Base-by-base conservation (phyloP, 148 eudicot genomes). In the Vaccinium corymbosum region DNA sequence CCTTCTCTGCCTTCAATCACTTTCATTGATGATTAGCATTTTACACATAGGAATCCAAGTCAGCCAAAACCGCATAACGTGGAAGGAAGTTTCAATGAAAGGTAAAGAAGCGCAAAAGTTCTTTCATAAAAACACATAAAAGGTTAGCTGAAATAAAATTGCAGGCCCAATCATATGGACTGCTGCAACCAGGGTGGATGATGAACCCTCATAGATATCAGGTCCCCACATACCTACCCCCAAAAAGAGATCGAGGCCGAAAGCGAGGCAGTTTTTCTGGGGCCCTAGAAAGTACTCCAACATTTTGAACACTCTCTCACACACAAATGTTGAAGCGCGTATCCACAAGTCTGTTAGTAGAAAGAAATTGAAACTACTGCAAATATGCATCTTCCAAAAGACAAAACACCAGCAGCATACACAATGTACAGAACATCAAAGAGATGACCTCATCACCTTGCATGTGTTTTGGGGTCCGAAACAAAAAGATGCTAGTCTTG, bases 361-460 rank as follows among this genome's bases (percentile, higher is more conserved):
- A 75, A 48, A 20, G 49, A 5, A 14, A 12, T 50, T 35, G 15
- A 77, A 77, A 50, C 80, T 38, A 17, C 27, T 20, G 4, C 27
- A 52, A n/a, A 25, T n/a, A 48, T 50, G 20, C 14, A 25, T 50
- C 79, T 76, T 48, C 19, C 22, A n/a, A 42, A 52, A 38, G 49
- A 74, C 4, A 7, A 74, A 72, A 72, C 42, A 74, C 78, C 78
- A 17, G 51, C n/a, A n/a, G 19, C 78, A 9, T 16, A 22, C 13
- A 38, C 51, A 25, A 17, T 42, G 14, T 73, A 74, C 25, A 73
- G 77, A 73, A 73, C 51, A 19, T 29, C 17, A 73, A 73, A 42
- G 49, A 38, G 49, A 73, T 42, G 51, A 17, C 77, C 2, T 73
- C 77, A 73, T 76, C 79, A 76, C 79, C 79, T 76, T 20, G 79